phyloP scores from a whole-genome alignment of 1,284 basidiomycete genomes.

The Hymenochaete sp. region DNA sequence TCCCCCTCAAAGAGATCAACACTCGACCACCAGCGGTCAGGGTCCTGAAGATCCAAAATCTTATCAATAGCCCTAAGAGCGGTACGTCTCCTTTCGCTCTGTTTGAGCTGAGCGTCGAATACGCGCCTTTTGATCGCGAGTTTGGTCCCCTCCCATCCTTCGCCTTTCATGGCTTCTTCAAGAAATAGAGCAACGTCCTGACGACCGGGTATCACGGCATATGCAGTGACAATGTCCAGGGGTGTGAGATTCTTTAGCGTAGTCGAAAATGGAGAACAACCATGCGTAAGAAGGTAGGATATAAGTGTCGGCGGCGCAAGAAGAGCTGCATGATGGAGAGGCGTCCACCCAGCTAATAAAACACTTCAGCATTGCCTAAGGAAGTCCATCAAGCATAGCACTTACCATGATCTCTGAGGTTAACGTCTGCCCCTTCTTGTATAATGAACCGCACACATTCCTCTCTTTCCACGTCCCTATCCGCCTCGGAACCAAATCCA shows the following conservation, averaged over 20 bases:
- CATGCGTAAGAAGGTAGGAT: conserved; percentile 87
- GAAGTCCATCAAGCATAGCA: conserved; percentile 13
- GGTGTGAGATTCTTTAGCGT: conserved; percentile 75
- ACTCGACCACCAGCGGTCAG: conserved; percentile 48
- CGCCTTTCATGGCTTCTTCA: conserved; percentile 72
- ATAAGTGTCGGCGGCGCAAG: conserved; percentile 86
- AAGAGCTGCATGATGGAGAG: conserved; percentile 89
- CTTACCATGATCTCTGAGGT: conserved; percentile 55
- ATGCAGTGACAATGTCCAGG: conserved; percentile 77
- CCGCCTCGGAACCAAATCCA: conserved; percentile 75
- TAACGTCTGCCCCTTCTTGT: conserved; percentile 68
- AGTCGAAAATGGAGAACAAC: conserved; percentile 69
- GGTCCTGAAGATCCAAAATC: conserved; percentile 42
- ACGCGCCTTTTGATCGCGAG: conserved; percentile 54
- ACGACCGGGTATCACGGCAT: conserved; percentile 68
- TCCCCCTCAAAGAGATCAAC: conserved; percentile 36
- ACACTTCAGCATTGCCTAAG: background rate
- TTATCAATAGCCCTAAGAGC: conserved; percentile 44
- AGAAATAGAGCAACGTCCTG: conserved; percentile 74
- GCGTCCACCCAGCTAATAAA: conserved; percentile 79
- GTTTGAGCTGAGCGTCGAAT: conserved; percentile 49
- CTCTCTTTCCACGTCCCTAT: conserved; percentile 77
- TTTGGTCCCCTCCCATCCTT: conserved; percentile 62
- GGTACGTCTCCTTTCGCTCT: conserved; percentile 41
- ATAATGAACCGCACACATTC: conserved; percentile 80